phyloP scores from a whole-genome alignment of 352 stramenopile genomes.

The Lagenidium sp. region DNA sequence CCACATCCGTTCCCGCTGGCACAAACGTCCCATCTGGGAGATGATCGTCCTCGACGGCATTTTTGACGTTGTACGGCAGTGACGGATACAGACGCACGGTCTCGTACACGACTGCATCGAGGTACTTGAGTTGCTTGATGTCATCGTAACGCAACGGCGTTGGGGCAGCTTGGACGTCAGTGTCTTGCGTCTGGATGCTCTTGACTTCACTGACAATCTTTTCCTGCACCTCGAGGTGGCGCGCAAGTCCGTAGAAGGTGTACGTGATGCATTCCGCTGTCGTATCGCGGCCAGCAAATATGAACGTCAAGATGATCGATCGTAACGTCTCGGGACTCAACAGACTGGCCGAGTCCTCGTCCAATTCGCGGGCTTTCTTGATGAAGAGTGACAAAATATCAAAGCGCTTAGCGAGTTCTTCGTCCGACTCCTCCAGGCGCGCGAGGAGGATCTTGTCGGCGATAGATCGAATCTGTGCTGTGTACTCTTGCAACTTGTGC shows the following conservation, averaged over 20 bases:
- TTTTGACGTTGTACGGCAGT: slow-evolving; percentile 71
- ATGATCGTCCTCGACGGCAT: slow-evolving; percentile 46
- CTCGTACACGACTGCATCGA: slow-evolving; percentile 63
- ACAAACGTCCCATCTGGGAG: slow-evolving; percentile 69
- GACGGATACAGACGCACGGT: slow-evolving; percentile 63
- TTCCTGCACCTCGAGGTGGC: slow-evolving; percentile 38
- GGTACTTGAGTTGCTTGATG: slow-evolving; percentile 53
- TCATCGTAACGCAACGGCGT: slow-evolving; percentile 36
- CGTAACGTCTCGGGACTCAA: slow-evolving; percentile 28
- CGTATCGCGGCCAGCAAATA: slow-evolving; percentile 83
- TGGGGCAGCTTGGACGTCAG: too few species aligned
- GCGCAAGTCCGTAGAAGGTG: slow-evolving; percentile 61
- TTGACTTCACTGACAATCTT: slow-evolving; percentile 48
- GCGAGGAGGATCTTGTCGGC: slow-evolving; percentile 36
- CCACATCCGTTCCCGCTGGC: slow-evolving; percentile 39
- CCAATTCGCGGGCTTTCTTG: slow-evolving; percentile 33
- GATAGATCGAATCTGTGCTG: slow-evolving; percentile 69
- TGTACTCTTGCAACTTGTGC: slow-evolving; percentile 90
- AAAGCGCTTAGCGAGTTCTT: slow-evolving; percentile 18
- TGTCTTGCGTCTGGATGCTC: not conserved
- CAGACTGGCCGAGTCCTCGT: slow-evolving; percentile 15
- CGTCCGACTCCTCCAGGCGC: slow-evolving; percentile 21
- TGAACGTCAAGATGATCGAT: slow-evolving; percentile 68
- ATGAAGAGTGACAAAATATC: slow-evolving; percentile 55
- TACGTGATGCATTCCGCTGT: slow-evolving; percentile 70